A percentile compares a stretch with the other conserved stretches of the same genome.
Conservation (phyloP, 768 basidiomycete species). For the Gloeopeniophorella convolvens region DNA sequence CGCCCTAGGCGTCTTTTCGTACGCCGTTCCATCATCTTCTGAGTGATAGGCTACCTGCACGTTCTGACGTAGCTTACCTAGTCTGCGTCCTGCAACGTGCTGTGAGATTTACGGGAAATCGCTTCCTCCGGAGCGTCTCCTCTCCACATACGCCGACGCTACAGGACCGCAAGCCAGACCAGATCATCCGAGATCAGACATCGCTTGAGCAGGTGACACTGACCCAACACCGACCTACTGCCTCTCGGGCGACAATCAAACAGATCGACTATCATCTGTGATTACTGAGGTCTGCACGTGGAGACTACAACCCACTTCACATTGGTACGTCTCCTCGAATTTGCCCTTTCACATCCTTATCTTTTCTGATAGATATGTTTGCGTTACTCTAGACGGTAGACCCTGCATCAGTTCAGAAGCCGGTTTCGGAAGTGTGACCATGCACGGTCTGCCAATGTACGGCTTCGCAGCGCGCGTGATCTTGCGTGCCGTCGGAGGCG, state of each 20-base stretch:
- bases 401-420: constrained; percentile 59
- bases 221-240: constrained; percentile 40
- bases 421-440: constrained; percentile 79
- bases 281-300: too few relatives aligned
- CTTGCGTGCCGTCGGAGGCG: constrained; percentile 53
- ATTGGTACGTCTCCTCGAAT: constrained; percentile 33
- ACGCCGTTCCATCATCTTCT: constrained; percentile 11
- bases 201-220: constrained; percentile 40
- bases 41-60: background rate
- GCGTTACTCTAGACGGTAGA: constrained; percentile 45
- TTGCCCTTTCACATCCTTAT: background rate
- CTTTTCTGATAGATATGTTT: background rate
- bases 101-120: constrained; percentile 32
- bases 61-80: constrained; percentile 13
- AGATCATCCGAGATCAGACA: constrained; percentile 34
- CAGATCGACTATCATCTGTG: too few relatives aligned
- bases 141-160: constrained; percentile 32
- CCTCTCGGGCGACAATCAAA: constrained; percentile 44
- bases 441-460: constrained; percentile 78
- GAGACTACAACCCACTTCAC: constrained; percentile 49
- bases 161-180: constrained; percentile 36
- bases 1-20: constrained; percentile 39
- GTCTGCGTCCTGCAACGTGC: constrained; percentile 40
- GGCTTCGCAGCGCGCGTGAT: constrained; percentile 79
- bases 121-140: constrained; percentile 37